Conservation (phyloP, 2,329 filamentous ascomycete species). For the Talaromyces islandicus region DNA sequence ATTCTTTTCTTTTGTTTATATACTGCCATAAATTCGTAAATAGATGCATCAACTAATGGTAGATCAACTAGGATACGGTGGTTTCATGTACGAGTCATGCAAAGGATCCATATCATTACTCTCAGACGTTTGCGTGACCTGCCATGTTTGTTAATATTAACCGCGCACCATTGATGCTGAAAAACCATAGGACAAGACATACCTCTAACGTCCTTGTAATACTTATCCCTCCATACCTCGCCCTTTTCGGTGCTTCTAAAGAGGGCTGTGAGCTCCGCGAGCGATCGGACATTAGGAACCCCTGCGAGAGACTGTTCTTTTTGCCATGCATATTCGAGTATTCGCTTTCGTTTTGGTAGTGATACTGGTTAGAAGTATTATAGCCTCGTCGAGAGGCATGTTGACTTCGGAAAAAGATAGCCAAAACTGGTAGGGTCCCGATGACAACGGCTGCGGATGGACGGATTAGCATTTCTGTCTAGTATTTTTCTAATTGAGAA, state of each 20-base stretch:
- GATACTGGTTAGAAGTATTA: neutral
- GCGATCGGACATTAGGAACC: neutral
- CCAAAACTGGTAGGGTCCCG: constrained; percentile 16
- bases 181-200: neutral
- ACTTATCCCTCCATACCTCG: constrained; percentile 2
- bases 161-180: neutral
- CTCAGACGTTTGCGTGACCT: constrained; percentile 5
- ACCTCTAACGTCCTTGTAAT: constrained; percentile 9
- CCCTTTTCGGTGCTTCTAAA: neutral
- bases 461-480: neutral
- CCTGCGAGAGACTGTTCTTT: neutral
- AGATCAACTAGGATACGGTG: neutral
- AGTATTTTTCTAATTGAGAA: neutral
- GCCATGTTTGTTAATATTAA: neutral
- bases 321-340: neutral
- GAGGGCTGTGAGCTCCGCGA: neutral
- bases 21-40: neutral
- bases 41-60: neutral
- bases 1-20: neutral
- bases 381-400: constrained; percentile 5
- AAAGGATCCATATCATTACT: constrained; percentile 6
- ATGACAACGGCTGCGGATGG: constrained; percentile 16
- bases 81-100: constrained; percentile 1
- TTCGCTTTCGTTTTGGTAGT: neutral
- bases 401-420: constrained; percentile 8